phyloP scores from a whole-genome alignment of 352 stramenopile genomes.

The Phytopythium mirpurense region DNA sequence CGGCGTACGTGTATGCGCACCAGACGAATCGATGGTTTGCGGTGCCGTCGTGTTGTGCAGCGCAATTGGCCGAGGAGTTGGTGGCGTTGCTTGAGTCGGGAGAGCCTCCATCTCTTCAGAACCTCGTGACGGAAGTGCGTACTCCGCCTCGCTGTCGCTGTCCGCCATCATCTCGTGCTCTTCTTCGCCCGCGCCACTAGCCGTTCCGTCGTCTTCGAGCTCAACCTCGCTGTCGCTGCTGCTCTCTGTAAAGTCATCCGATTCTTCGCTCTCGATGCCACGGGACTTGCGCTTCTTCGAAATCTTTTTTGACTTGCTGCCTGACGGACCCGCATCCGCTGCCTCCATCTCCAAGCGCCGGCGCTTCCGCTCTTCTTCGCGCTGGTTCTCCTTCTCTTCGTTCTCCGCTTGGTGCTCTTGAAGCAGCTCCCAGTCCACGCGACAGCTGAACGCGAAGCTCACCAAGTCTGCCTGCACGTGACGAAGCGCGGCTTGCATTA shows the following conservation, averaged over 20 bases:
- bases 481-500: conserved; percentile 90
- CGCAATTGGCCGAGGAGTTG: conserved; percentile 1
- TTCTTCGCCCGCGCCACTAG: conserved; percentile 18
- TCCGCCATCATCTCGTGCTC: conserved; percentile 5
- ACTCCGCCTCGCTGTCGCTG: conserved; percentile 20
- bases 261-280: conserved; percentile 44
- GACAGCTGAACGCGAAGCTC: conserved; percentile 96
- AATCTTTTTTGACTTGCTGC: conserved; percentile 18
- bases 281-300: conserved; percentile 31
- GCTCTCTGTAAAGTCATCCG: conserved; percentile 26
- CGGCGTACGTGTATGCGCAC: neutral
- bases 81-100: conserved; percentile 8
- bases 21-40: no score
- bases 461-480: conserved; percentile 46
- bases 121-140: conserved; percentile 4
- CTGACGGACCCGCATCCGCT: conserved; percentile 25
- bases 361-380: conserved; percentile 70
- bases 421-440: conserved; percentile 94
- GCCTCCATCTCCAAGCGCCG: conserved; percentile 60
- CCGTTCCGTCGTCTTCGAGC: conserved; percentile 19
- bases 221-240: conserved; percentile 21
- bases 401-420: conserved; percentile 84
- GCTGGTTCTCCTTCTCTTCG: conserved; percentile 61
- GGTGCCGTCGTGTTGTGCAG: neutral
- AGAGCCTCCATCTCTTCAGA: conserved; percentile 18